phyloP scores from a whole-genome alignment of 176 grass and related monocot genomes.

The Juncus inflexus region DNA sequence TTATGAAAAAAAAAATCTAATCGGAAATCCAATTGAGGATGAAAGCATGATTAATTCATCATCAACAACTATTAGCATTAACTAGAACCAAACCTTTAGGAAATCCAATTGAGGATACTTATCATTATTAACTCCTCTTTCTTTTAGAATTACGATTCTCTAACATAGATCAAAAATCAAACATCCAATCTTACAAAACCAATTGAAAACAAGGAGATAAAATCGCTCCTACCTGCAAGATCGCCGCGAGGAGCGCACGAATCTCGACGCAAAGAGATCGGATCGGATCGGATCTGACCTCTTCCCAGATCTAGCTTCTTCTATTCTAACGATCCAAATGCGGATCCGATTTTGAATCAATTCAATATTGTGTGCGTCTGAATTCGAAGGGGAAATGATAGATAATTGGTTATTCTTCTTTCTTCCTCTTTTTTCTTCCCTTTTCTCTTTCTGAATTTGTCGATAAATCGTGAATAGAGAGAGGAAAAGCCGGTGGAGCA shows the following conservation, averaged over 20 bases:
- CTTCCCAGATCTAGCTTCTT: conserved; percentile 25
- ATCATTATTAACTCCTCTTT: not conserved
- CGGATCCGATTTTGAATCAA: conserved; percentile 8
- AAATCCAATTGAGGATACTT: not conserved
- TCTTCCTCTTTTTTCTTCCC: not conserved
- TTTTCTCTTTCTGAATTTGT: conserved; percentile 21
- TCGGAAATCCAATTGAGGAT: not conserved
- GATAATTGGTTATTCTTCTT: not conserved
- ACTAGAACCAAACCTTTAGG: not conserved
- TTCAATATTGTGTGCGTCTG: not conserved
- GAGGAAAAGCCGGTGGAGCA: conserved; percentile 42
- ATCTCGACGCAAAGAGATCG: conserved; percentile 14
- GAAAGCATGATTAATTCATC: not conserved
- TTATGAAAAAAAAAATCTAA: conserved; percentile 13
- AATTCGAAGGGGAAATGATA: not conserved
- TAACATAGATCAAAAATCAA: conserved; percentile 7
- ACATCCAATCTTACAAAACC: conserved; percentile 19
- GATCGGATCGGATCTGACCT: conserved; percentile 29
- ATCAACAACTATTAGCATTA: not conserved
- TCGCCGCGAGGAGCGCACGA: conserved; percentile 34
- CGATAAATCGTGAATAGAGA: conserved; percentile 38
- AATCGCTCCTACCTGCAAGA: conserved; percentile 30
- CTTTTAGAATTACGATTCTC: conserved; percentile 9
- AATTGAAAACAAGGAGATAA: conserved; percentile 18
- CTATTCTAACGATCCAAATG: conserved; percentile 14